Conservation (phyloP, 306 rosid genomes). For the Pachyrhizus erosus region DNA sequence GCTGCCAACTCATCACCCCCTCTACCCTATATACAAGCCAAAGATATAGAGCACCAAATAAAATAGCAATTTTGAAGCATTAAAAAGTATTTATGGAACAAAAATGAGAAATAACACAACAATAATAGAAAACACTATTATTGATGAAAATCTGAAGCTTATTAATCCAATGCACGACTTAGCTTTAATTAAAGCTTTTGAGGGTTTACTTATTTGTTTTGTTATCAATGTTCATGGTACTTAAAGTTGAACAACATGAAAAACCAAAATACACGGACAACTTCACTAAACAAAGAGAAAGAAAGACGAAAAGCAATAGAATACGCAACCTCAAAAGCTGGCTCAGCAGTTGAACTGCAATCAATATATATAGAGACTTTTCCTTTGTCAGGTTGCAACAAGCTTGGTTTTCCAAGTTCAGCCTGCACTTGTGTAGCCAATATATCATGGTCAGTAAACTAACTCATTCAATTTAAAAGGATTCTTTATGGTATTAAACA, state of each 20-base stretch:
- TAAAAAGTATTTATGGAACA: not conserved
- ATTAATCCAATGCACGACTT: not conserved
- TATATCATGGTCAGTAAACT: conserved; percentile 26
- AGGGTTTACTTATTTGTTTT: conserved; percentile 13
- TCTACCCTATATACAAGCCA: conserved; percentile 65
- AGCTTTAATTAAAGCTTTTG: not conserved
- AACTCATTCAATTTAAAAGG: conserved; percentile 20
- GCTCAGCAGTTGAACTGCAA: conserved; percentile 83
- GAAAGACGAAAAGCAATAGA: conserved; percentile 16
- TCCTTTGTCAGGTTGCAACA: conserved; percentile 75
- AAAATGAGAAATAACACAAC: conserved; percentile 19
- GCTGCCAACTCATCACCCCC: conserved; percentile 88
- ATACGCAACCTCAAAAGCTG: conserved; percentile 70
- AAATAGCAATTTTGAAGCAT: conserved; percentile 12
- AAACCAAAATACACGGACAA: conserved; percentile 14
- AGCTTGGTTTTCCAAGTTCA: conserved; percentile 87
- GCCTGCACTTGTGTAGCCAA: conserved; percentile 65
- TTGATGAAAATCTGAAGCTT: not conserved
- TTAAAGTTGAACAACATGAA: conserved; percentile 16
- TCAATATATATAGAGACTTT: conserved; percentile 72
- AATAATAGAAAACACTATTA: not conserved
- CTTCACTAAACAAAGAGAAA: conserved; percentile 27
- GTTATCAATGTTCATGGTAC: not conserved
- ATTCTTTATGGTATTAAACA: not conserved
- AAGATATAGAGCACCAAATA: conserved; percentile 15